Conservation (phyloP, 305 asterid genomes). For the Fraxinus latifolia region DNA sequence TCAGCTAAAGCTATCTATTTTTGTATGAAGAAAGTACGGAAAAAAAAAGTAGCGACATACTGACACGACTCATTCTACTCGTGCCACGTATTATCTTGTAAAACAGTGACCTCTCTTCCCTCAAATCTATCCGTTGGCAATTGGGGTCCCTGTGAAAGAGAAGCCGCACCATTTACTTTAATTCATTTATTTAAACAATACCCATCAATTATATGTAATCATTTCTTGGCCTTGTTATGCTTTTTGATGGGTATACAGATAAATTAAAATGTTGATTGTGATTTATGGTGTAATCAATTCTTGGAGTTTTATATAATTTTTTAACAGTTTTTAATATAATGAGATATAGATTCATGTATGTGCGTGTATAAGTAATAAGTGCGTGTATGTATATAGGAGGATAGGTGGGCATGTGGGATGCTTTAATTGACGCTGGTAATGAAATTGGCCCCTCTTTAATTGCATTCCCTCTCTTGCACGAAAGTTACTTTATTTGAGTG, state of each 20-base stretch:
- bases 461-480: slow-evolving; percentile 36
- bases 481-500: slow-evolving; percentile 34
- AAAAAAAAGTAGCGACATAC: slow-evolving; percentile 11
- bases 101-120: slow-evolving; percentile 31
- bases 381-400: neutral
- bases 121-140: slow-evolving; percentile 45
- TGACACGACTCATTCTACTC: slow-evolving; percentile 21
- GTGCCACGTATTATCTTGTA: slow-evolving; percentile 42
- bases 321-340: neutral
- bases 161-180: slow-evolving; percentile 9
- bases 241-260: neutral
- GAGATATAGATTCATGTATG: neutral
- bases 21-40: slow-evolving; percentile 14
- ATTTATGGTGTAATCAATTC: neutral
- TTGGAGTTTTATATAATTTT: neutral
- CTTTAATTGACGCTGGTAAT: slow-evolving; percentile 54
- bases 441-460: slow-evolving; percentile 41
- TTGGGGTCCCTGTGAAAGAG: slow-evolving; percentile 26
- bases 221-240: neutral
- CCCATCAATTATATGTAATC: slow-evolving; percentile 9
- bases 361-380: neutral
- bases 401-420: slow-evolving; percentile 54
- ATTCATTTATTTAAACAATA: neutral
- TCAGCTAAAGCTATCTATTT: slow-evolving; percentile 12
- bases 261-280: neutral